Conservation (phyloP, 2,329 filamentous ascomycete genomes). For the Beauveria medogensis region DNA sequence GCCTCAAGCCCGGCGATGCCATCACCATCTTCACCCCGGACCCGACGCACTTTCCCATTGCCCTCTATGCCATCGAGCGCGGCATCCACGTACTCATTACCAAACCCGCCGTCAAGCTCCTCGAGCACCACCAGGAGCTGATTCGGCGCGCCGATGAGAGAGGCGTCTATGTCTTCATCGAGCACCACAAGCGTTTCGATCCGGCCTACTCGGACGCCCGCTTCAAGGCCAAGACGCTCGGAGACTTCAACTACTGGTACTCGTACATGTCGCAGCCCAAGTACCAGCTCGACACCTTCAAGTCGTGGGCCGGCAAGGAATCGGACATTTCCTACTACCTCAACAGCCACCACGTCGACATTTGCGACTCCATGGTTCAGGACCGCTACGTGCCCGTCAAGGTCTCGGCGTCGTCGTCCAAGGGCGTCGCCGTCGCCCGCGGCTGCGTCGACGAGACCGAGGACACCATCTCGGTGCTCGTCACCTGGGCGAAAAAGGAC, state of each 20-base stretch:
- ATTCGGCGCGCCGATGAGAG: conserved; percentile 63
- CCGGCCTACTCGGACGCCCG: conserved; percentile 86
- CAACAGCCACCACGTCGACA: conserved; percentile 89
- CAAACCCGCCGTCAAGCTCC: conserved; percentile 82
- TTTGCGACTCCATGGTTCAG: conserved; percentile 86
- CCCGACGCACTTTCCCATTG: conserved; percentile 86
- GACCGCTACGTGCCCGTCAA: conserved; percentile 63
- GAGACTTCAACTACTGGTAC: conserved; percentile 98
- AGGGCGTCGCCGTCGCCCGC: conserved; percentile 68
- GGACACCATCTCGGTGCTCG: conserved; percentile 85
- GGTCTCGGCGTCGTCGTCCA: conserved; percentile 70
- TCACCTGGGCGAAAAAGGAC: conserved; percentile 73
- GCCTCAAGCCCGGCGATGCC: conserved; percentile 70
- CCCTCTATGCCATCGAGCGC: conserved; percentile 82
- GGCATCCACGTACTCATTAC: conserved; percentile 88
- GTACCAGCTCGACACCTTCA: conserved; percentile 87
- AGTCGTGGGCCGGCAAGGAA: conserved; percentile 85
- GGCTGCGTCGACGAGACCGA: conserved; percentile 78
- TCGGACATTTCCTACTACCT: conserved; percentile 95
- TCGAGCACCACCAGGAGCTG: conserved; percentile 71
- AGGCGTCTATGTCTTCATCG: conserved; percentile 83
- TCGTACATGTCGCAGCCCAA: conserved; percentile 93
- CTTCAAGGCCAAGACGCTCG: conserved; percentile 65
- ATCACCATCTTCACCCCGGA: conserved; percentile 97
- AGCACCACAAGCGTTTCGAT: conserved; percentile 96